Evolutionary conservation across 2,329 filamentous ascomycete genomes (phyloP).

Genomic region (Pseudomassariella vexata): DNA sequence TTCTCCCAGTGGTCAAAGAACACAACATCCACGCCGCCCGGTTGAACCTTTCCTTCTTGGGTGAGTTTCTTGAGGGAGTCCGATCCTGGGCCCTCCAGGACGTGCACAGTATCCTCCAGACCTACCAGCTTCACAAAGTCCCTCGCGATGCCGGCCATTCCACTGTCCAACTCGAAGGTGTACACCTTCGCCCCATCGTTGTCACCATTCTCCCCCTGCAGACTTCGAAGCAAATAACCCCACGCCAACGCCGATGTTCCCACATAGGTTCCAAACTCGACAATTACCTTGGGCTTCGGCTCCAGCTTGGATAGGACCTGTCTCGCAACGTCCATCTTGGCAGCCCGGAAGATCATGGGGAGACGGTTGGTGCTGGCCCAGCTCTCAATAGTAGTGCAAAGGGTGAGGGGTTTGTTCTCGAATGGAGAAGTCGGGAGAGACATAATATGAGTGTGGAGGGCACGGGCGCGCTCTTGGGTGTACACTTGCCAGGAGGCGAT

Average conservation of each 20-base stretch:
- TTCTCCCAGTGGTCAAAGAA: conserved; percentile 24
- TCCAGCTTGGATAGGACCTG: conserved; percentile 15
- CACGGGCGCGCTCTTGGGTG: not conserved
- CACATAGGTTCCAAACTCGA: conserved; percentile 30
- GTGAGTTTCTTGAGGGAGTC: conserved; percentile 22
- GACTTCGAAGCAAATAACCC: conserved; percentile 17
- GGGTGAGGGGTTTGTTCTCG: conserved; percentile 16
- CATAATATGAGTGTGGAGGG: not conserved
- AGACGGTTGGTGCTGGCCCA: conserved; percentile 20
- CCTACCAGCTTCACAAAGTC: conserved; percentile 27
- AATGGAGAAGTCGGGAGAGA: conserved; percentile 1
- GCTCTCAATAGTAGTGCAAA: conserved; percentile 23
- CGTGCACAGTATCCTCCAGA: conserved; percentile 22
- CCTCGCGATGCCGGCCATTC: conserved; percentile 22
- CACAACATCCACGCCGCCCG: conserved; percentile 24
- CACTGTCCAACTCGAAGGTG: conserved; percentile 27
- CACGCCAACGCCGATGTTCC: conserved; percentile 29
- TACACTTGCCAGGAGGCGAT: no score
- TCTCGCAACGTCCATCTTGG: conserved; percentile 20
- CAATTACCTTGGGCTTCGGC: conserved; percentile 21
- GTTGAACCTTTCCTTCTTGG: conserved; percentile 18
- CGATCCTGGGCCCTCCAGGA: conserved; percentile 25
- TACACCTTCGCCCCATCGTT: conserved; percentile 21
- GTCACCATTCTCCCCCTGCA: conserved; percentile 12
- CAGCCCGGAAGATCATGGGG: conserved; percentile 25